Percentiles rank a stretch among this genome's conserved stretches.
Evolutionary conservation across 768 basidiomycete genomes (phyloP).

Genomic region (Lentinus tigrinus): DNA sequence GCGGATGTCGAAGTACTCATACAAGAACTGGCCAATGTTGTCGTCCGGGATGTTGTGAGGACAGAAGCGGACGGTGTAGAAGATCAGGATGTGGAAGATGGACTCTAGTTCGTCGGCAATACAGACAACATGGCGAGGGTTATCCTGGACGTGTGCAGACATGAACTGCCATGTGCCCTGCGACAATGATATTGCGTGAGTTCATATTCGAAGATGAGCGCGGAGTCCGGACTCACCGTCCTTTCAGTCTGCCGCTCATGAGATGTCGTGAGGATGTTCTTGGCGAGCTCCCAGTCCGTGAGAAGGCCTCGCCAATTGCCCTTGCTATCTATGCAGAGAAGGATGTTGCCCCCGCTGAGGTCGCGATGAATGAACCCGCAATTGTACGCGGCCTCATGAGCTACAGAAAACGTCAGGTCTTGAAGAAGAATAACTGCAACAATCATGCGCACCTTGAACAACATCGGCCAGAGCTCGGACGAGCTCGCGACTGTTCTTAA

Average conservation of each 20-base stretch:
- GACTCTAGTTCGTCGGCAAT: slow-evolving; percentile 11
- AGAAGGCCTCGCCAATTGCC: neutral
- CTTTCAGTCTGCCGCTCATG: neutral
- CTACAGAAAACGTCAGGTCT: no score
- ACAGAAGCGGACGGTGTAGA: slow-evolving; percentile 10
- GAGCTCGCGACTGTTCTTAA: neutral
- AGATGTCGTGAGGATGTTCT: neutral
- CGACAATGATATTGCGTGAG: no score
- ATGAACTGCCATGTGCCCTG: slow-evolving; percentile 13
- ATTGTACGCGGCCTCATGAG: neutral
- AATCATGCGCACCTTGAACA: neutral
- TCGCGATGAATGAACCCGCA: slow-evolving; percentile 2
- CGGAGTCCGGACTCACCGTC: neutral
- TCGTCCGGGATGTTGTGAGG: slow-evolving; percentile 9
- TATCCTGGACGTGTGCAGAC: neutral
- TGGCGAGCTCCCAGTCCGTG: slow-evolving; percentile 13
- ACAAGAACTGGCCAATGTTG: slow-evolving; percentile 3
- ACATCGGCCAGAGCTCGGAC: neutral
- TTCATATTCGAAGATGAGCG: no score
- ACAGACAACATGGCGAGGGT: no score
- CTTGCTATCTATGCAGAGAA: neutral
- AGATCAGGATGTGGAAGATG: slow-evolving; percentile 3
- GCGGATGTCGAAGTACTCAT: slow-evolving; percentile 6
- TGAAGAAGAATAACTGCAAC: neutral
- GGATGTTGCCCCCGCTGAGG: slow-evolving; percentile 11